phyloP scores from a whole-genome alignment of 139 green algal genomes.

The Micromonas pusilla region DNA sequence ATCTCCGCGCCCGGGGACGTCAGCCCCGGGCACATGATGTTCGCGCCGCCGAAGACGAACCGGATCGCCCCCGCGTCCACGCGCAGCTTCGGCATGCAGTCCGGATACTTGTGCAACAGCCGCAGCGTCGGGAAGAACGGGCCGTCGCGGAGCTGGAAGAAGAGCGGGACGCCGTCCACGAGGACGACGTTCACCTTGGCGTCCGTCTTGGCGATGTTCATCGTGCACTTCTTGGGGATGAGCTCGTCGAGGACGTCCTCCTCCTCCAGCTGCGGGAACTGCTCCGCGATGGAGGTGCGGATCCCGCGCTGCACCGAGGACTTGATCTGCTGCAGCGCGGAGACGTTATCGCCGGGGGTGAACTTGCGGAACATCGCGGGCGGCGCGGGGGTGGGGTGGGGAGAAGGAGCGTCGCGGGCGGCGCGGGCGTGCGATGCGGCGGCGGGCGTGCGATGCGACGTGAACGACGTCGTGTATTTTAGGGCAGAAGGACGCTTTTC shows the following conservation, averaged over 20 bases:
- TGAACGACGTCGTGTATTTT: too few species aligned
- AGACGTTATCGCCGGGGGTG: constrained; percentile 35
- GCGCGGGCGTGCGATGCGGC: too few species aligned
- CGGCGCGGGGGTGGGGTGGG: too few species aligned
- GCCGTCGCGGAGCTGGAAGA: constrained; percentile 85
- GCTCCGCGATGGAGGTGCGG: constrained; percentile 66
- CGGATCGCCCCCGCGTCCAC: constrained; percentile 93
- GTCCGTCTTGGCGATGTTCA: constrained; percentile 67
- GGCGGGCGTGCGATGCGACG: too few species aligned
- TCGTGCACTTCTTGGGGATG: constrained; percentile 88
- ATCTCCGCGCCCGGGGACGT: constrained; percentile 86
- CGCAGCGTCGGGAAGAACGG: constrained; percentile 91
- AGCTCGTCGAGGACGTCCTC: constrained; percentile 79
- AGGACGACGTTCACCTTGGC: constrained; percentile 77
- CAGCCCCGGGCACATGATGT: constrained; percentile 99
- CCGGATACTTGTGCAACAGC: constrained; percentile 42
- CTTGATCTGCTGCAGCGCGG: constrained; percentile 55
- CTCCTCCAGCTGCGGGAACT: constrained; percentile 70
- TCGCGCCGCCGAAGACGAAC: constrained; percentile 93
- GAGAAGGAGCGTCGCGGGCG: too few species aligned
- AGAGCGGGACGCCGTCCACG: constrained; percentile 71
- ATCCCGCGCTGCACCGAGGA: constrained; percentile 77
- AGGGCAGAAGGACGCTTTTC: background rate
- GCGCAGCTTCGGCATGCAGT: constrained; percentile 78
- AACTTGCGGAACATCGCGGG: constrained; percentile 40